phyloP scores from a whole-genome alignment of 768 basidiomycete species.

The Naganishia friedmannii region DNA sequence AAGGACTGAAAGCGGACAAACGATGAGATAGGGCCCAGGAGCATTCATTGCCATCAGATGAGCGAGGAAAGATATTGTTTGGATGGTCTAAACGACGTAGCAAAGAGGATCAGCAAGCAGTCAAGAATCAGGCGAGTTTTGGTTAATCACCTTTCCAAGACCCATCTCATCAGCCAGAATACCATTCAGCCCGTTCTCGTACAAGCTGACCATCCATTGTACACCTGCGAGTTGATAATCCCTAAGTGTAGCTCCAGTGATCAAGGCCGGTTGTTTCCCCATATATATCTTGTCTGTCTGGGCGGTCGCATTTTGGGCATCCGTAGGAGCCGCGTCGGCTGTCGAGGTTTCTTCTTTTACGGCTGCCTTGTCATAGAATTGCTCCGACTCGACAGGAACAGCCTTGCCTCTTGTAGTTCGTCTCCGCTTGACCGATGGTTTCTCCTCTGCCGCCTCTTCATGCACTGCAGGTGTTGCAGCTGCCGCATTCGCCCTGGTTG shows the following conservation, averaged over 20 bases:
- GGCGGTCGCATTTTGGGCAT: slow-evolving; percentile 3
- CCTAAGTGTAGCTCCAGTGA: slow-evolving; percentile 82
- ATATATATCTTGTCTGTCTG: slow-evolving; percentile 50
- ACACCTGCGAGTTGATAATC: slow-evolving; percentile 90
- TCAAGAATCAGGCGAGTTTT: background rate
- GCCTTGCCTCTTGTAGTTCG: slow-evolving; percentile 18
- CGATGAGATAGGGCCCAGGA: slow-evolving; percentile 74
- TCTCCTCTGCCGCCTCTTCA: slow-evolving; percentile 5
- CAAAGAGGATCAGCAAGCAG: background rate
- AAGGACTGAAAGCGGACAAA: slow-evolving; percentile 87
- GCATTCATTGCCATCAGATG: slow-evolving; percentile 75
- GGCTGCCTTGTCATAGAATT: background rate
- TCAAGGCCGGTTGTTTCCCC: slow-evolving; percentile 63
- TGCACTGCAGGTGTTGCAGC: slow-evolving; percentile 23
- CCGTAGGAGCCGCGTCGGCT: slow-evolving; percentile 2
- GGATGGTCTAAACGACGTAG: slow-evolving; percentile 68
- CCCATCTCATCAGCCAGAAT: slow-evolving; percentile 89
- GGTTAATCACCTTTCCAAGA: slow-evolving; percentile 60
- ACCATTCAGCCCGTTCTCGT: slow-evolving; percentile 61
- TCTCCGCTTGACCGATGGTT: slow-evolving; percentile 12
- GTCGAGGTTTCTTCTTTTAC: background rate
- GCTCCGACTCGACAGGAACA: slow-evolving; percentile 39
- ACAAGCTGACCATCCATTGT: slow-evolving; percentile 88
- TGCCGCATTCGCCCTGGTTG: slow-evolving; percentile 17
- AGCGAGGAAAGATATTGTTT: slow-evolving; percentile 90